A percentile compares a stretch with the other conserved stretches of the same genome.
phyloP scores from a whole-genome alignment of 176 grass and related monocot genomes.

The Eragrostis curvula region DNA sequence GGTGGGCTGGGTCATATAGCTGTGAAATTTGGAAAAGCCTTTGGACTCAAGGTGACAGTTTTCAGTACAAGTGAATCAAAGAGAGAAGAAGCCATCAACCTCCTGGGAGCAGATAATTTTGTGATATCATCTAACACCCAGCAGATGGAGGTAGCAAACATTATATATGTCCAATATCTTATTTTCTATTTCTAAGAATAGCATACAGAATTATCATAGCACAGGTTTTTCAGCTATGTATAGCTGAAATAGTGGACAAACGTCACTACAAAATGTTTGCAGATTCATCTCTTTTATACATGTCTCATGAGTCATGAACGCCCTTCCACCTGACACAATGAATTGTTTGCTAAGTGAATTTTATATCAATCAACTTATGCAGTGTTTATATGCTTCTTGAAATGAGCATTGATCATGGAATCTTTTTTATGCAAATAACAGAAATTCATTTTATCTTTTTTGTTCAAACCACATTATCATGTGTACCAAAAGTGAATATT shows the following conservation, averaged over 20 bases:
- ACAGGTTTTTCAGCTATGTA: not conserved
- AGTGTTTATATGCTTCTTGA: not conserved
- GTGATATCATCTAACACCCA: constrained; percentile 73
- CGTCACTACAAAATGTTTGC: not conserved
- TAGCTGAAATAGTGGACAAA: not conserved
- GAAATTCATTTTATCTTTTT: not conserved
- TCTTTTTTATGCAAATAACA: not conserved
- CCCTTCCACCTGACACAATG: not conserved
- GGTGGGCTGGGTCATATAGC: constrained; percentile 79
- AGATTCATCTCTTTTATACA: not conserved
- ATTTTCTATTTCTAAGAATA: not conserved
- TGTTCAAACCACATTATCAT: not conserved
- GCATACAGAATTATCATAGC: not conserved
- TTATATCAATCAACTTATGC: not conserved
- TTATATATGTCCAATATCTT: not conserved
- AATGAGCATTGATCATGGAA: not conserved
- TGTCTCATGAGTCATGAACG: too few relatives aligned
- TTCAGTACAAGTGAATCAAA: constrained; percentile 81
- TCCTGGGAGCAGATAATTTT: constrained; percentile 77
- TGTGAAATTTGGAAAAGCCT: constrained; percentile 77
- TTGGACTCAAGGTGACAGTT: constrained; percentile 72
- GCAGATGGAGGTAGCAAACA: constrained; percentile 63
- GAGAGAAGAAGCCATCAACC: constrained; percentile 70
- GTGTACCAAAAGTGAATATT: not conserved
- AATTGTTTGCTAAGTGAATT: not conserved